Evolutionary conservation across 306 rosid species (phyloP).

Genomic region (Mimosa bimucronata): DNA sequence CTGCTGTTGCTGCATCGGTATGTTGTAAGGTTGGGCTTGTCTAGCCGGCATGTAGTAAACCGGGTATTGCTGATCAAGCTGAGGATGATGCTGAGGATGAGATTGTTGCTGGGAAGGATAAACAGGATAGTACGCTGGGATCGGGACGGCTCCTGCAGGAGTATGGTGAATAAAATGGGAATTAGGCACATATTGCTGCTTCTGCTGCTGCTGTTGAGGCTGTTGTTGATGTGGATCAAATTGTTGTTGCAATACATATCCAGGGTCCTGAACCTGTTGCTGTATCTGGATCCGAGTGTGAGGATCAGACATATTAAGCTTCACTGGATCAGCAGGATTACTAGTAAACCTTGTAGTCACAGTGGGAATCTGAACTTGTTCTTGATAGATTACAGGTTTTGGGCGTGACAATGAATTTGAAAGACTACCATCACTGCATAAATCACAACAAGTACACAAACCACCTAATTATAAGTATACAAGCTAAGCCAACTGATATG

Average conservation of each 20-base stretch:
- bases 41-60: constrained; percentile 70
- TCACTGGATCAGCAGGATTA: constrained; percentile 54
- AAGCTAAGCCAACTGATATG: not conserved
- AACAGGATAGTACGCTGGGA: constrained; percentile 66
- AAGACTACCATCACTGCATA: constrained; percentile 66
- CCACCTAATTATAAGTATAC: constrained; percentile 33
- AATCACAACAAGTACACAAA: constrained; percentile 31
- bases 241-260: constrained; percentile 63
- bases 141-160: constrained; percentile 55
- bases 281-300: constrained; percentile 56
- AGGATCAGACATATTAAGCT: constrained; percentile 52
- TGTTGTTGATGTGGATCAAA: constrained; percentile 45
- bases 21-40: constrained; percentile 64
- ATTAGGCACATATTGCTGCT: constrained; percentile 58
- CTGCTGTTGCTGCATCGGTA: constrained; percentile 49
- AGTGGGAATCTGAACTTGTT: constrained; percentile 56
- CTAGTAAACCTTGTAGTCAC: constrained; percentile 46
- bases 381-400: constrained; percentile 65
- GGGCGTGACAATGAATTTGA: constrained; percentile 57
- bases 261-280: constrained; percentile 61
- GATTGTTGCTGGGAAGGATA: constrained; percentile 69
- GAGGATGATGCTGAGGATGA: constrained; percentile 57
- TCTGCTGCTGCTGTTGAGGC: constrained; percentile 24
- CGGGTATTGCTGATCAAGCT: constrained; percentile 71
- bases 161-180: constrained; percentile 67